Conservation (phyloP, 768 basidiomycete genomes). For the Collybia sordida region DNA sequence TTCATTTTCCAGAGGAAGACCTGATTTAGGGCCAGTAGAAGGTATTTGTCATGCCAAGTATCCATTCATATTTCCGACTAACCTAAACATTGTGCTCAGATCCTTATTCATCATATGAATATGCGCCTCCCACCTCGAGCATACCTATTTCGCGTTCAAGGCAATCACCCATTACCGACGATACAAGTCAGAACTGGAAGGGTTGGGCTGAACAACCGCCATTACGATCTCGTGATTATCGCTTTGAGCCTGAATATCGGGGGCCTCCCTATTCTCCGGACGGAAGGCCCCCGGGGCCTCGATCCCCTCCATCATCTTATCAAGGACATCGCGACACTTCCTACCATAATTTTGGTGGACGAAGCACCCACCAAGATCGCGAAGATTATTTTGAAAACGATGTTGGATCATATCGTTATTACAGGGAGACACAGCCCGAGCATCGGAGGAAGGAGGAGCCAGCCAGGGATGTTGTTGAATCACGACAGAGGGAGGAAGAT, state of each 20-base stretch:
- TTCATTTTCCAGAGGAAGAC: constrained; percentile 12
- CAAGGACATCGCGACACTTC: constrained; percentile 14
- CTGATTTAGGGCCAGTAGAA: constrained; percentile 6
- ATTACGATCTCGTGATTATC: constrained; percentile 10
- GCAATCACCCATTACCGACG: constrained; percentile 11
- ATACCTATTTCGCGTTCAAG: constrained; percentile 16
- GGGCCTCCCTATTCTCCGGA: constrained; percentile 12
- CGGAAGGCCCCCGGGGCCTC: constrained; percentile 7
- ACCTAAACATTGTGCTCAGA: constrained; percentile 5
- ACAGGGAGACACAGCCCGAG: too few relatives aligned
- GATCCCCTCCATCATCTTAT: constrained; percentile 16
- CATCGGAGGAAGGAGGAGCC: neutral
- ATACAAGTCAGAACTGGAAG: constrained; percentile 11
- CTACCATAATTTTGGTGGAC: constrained; percentile 18
- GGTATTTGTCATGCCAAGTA: too few relatives aligned
- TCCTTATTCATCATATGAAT: constrained; percentile 11
- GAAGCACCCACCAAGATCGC: constrained; percentile 14
- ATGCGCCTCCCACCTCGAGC: constrained; percentile 10
- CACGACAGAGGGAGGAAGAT: constrained; percentile 12
- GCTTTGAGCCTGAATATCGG: constrained; percentile 7
- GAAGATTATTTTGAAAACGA: constrained; percentile 18
- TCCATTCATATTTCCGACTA: too few relatives aligned
- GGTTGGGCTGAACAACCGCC: constrained; percentile 10
- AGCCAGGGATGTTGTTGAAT: constrained; percentile 5
- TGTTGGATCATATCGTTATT: constrained; percentile 4